Evolutionary conservation across 1,284 basidiomycete genomes (phyloP).

Genomic region (Farysia itapuensis): DNA sequence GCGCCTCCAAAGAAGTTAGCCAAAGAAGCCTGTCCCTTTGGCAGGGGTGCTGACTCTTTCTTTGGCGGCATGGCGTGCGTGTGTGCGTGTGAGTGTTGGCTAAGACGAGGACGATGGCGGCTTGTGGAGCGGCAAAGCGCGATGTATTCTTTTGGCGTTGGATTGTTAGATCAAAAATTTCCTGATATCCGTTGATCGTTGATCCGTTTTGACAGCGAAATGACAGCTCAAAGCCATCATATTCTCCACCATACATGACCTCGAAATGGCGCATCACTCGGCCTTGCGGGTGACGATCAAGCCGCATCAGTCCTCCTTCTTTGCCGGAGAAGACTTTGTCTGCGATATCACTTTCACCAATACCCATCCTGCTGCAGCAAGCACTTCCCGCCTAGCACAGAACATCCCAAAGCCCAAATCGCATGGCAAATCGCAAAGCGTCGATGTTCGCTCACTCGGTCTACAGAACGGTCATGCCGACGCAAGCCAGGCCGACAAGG

Average conservation of each 20-base stretch:
- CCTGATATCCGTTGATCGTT: too few species aligned
- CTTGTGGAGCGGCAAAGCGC: too few species aligned
- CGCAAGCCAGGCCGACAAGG: conserved; percentile 3
- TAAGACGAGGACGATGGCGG: too few species aligned
- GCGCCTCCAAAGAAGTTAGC: conserved; percentile 44
- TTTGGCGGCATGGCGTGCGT: conserved; percentile 26
- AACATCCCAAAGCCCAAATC: conserved; percentile 17
- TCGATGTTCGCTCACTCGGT: conserved; percentile 28
- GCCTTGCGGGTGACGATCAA: conserved; percentile 63
- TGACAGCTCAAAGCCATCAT: too few species aligned
- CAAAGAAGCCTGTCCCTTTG: conserved; percentile 41
- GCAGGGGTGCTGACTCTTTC: conserved; percentile 9
- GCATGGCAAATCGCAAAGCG: conserved; percentile 35
- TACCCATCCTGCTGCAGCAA: conserved; percentile 63
- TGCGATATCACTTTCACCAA: conserved; percentile 86
- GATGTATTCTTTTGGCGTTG: too few species aligned
- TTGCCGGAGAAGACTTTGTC: conserved; percentile 83
- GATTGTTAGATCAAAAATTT: too few species aligned
- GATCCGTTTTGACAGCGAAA: too few species aligned
- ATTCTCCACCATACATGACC: too few species aligned
- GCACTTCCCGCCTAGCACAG: conserved; percentile 62
- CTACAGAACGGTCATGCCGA: background rate
- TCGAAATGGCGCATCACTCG: conserved; percentile 16
- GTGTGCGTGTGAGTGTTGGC: too few species aligned
- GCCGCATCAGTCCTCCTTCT: conserved; percentile 83